Base-by-base conservation (phyloP, 306 rosid genomes). In the Crataegus laevigata region DNA sequence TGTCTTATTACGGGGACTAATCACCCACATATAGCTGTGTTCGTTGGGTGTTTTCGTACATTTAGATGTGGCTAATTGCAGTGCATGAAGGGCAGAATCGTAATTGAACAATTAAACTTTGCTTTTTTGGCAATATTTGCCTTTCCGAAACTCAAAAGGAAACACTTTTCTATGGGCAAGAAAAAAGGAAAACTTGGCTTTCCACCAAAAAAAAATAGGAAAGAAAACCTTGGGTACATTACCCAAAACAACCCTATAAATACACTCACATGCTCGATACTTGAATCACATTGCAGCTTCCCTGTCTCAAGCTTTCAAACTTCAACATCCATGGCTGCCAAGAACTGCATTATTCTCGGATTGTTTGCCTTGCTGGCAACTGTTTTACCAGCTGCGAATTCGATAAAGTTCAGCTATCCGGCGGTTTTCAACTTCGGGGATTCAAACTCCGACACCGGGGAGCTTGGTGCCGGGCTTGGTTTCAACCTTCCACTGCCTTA, bases 401-500 rank as follows among this genome's bases (percentile, higher is more conserved):
- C 98, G 1, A 36, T 42, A 3, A 81, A 71, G 11, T 91, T 73
- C 75, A 78, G 67, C 64, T 92, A 86, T 66, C 96, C 92, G 3
- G 89, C 91, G 1, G 90, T 77, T 61, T 90, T 90, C 89, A 93
- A 90, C 87, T 90, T 90, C 19, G 98, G 98, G 40, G 96, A 93
- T 78, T 93, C 98, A 3, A 90, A 93, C 75, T 93, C 98, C 10
- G 98, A 93, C 81, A 93, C 96, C 1, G 98, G 98, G n/a, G 94
- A 85, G 17, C 83, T 91, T 29, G 59, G 32, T 4, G 86, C 87
- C 0, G 96, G 85, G 57, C 50, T 84, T 32, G 98, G 93, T 17
- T 62, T 82, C 76, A 79, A 26, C 40, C 85, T 87, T n/a, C 26
- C 40, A 26, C 75, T 67, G 4, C 98, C 98, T 8, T 66, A 87